phyloP scores from a whole-genome alignment of 345 rosid species.

The Dimocarpus longan region DNA sequence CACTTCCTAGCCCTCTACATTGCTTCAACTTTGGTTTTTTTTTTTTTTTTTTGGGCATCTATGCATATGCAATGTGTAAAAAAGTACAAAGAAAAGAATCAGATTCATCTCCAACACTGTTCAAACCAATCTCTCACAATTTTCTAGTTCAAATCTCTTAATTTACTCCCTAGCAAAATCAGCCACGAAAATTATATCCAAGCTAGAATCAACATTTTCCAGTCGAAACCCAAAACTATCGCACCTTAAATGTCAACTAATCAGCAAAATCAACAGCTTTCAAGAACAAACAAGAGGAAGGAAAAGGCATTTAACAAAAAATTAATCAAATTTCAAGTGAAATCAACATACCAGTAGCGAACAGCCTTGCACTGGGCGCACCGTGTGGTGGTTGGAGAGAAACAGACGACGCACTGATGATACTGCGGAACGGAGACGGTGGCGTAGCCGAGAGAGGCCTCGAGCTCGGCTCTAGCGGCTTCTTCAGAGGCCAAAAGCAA shows the following conservation, averaged over 20 bases:
- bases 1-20: conserved; percentile 4
- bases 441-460: conserved; percentile 53
- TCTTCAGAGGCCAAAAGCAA: conserved; percentile 81
- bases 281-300: background rate
- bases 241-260: background rate
- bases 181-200: background rate
- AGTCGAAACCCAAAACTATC: background rate
- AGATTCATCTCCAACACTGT: conserved; percentile 7
- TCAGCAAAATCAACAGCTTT: background rate
- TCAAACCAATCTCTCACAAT: background rate
- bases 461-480: conserved; percentile 81
- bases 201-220: background rate
- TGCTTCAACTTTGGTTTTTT: background rate
- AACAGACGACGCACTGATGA: conserved; percentile 80
- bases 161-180: background rate
- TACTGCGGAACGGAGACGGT: conserved; percentile 35
- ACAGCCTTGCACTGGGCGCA: conserved; percentile 88
- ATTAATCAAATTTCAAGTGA: background rate
- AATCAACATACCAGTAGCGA: conserved; percentile 75
- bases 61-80: conserved; percentile 4
- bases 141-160: background rate
- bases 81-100: conserved; percentile 15
- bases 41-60: background rate
- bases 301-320: background rate
- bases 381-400: conserved; percentile 68